Evolutionary conservation across 2,329 filamentous ascomycete species (phyloP), one percentile per base, ranked within the genome.

Genomic region (Alternaria hordeiaustralica): DNA sequence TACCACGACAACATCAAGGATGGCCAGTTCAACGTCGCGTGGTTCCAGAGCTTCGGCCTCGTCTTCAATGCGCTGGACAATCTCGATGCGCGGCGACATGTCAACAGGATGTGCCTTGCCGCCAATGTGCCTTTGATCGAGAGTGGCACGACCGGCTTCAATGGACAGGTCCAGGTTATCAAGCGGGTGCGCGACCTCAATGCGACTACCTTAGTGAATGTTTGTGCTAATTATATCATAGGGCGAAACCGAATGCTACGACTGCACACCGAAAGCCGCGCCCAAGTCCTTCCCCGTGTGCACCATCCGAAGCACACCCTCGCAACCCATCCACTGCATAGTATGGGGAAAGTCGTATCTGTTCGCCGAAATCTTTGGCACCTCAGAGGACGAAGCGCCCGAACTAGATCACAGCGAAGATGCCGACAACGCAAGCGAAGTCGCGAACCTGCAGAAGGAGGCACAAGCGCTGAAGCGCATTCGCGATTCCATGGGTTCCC

Each of bases 61-160:
- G 94, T 97, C 9, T 98, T 99, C 85, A 99, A 99, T 81, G 96
- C 96, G 55, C 86, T 99, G 43, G 96, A 99, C 81, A 99, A 99
- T 72, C 85, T 99, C 26, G 94, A 97, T 61, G 96, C 96, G 21
- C 87, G 96, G 69, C 89, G 95, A 55, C 94, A 98, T 84, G 96
- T 98, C 68, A 99, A 99, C 80, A 92, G 90, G 79, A 98, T 99
- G 96, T 98, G 96, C 74, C 82, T 99, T 69, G 93, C 94, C 2
- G 94, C 96, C 11, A 87, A 96, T 73, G 89, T 98, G 25, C 94
- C 96, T 11, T 82, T 99, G 68, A 92, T 99, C 58, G 96, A 99
- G 83, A 98, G 95, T 78, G 96, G 96, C 44, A 99, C 96, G 0
- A 98, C 96, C 0, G 96, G 96, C 2, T 99, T 97, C 84, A 97